Conservation (phyloP, 805 yeast genomes). For the Pichia manshurica region DNA sequence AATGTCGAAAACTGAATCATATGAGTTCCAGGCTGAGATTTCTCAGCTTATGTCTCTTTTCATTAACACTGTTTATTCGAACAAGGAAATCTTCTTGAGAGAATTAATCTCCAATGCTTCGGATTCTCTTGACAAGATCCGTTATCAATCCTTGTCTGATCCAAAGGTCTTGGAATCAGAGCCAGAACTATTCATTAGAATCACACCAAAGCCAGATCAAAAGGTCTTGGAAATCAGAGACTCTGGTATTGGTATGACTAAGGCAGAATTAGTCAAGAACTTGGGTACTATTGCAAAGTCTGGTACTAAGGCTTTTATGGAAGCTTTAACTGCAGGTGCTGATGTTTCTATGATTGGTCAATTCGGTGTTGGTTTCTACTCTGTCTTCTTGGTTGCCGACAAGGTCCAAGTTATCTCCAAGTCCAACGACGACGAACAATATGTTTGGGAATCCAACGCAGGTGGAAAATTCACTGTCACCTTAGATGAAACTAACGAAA, state of each 20-base stretch:
- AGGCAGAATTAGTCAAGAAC: slow-evolving; percentile 97
- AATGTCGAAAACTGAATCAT: slow-evolving; percentile 58
- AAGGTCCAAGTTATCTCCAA: slow-evolving; percentile 97
- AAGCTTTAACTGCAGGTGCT: slow-evolving; percentile 98
- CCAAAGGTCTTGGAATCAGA: slow-evolving; percentile 89
- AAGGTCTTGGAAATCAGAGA: slow-evolving; percentile 96
- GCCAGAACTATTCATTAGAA: slow-evolving; percentile 94
- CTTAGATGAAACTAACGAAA: slow-evolving; percentile 81
- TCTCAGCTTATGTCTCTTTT: slow-evolving; percentile 99
- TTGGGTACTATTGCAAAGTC: slow-evolving; percentile 99
- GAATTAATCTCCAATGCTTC: slow-evolving; percentile 98
- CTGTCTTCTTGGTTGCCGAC: slow-evolving; percentile 98
- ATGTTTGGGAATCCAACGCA: slow-evolving; percentile 99
- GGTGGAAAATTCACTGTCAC: slow-evolving; percentile 99
- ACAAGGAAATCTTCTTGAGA: slow-evolving; percentile 98
- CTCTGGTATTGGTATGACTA: slow-evolving; percentile 99
- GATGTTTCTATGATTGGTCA: slow-evolving; percentile 99
- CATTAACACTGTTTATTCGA: slow-evolving; percentile 99
- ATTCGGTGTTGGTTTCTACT: slow-evolving; percentile 99
- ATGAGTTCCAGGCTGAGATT: slow-evolving; percentile 99
- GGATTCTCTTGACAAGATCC: slow-evolving; percentile 97
- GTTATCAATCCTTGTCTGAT: slow-evolving; percentile 93
- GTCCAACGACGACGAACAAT: slow-evolving; percentile 98
- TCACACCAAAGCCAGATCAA: slow-evolving; percentile 93
- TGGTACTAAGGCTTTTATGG: slow-evolving; percentile 99